Evolutionary conservation across 192 early-diverging fungal genomes (phyloP).

Genomic region (Tieghemiomyces parasiticus): DNA sequence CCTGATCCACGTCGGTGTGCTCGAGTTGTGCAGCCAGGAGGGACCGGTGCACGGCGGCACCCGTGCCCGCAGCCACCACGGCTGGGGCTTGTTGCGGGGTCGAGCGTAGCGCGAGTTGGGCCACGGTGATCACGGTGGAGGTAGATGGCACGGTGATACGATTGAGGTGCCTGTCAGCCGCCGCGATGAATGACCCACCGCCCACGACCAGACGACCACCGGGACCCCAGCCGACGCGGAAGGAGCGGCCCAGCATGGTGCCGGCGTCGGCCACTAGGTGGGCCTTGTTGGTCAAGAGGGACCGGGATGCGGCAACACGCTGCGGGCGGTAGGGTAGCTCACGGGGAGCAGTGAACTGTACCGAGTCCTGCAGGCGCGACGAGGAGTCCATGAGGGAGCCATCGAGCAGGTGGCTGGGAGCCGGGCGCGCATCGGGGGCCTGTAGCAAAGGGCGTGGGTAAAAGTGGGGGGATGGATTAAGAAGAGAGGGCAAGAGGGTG

Average conservation of each 20-base stretch:
- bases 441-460: too few species aligned
- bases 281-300: slow-evolving; percentile 16
- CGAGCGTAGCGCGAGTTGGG: too few species aligned
- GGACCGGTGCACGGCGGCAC: too few species aligned
- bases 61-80: too few species aligned
- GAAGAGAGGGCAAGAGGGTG: too few species aligned
- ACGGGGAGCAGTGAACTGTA: too few species aligned
- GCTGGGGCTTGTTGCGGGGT: too few species aligned
- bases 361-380: too few species aligned
- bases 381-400: too few species aligned
- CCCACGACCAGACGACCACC: slow-evolving; percentile 42
- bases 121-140: not conserved
- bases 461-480: too few species aligned
- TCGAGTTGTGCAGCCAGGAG: slow-evolving; percentile 2
- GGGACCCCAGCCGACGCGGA: slow-evolving; percentile 73
- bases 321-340: not conserved
- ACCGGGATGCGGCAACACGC: not conserved
- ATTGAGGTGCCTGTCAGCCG: not conserved
- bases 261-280: slow-evolving; percentile 51
- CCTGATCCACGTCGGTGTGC: not conserved
- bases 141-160: not conserved
- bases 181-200: not conserved
- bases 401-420: too few species aligned
- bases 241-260: slow-evolving; percentile 64
- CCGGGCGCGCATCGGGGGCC: too few species aligned